Evolutionary conservation across 805 yeast genomes (phyloP).

Genomic region (Saccharomycopsis schoenii): DNA sequence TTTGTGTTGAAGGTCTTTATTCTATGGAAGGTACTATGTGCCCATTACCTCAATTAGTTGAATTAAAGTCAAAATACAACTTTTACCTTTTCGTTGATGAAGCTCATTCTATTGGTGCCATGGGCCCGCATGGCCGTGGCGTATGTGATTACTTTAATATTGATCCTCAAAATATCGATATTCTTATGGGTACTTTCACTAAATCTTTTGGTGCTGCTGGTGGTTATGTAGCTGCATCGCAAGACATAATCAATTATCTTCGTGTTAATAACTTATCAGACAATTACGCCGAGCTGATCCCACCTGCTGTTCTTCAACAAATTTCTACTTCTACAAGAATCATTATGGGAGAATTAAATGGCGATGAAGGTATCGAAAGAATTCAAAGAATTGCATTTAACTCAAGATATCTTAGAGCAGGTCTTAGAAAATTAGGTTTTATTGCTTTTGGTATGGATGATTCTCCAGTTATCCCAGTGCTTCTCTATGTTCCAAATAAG

Average conservation of each 20-base stretch:
- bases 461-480: conserved; percentile 88
- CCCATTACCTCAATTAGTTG: conserved; percentile 66
- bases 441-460: conserved; percentile 93
- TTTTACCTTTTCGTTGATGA: conserved; percentile 90
- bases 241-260: conserved; percentile 60
- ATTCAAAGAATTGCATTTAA: conserved; percentile 91
- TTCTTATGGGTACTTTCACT: conserved; percentile 95
- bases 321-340: conserved; percentile 71
- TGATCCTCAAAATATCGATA: conserved; percentile 65
- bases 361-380: conserved; percentile 90
- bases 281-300: conserved; percentile 71
- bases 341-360: conserved; percentile 71
- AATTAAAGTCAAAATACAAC: conserved; percentile 72
- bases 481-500: conserved; percentile 83
- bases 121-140: conserved; percentile 91
- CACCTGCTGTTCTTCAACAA: conserved; percentile 90
- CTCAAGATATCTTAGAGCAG: conserved; percentile 85
- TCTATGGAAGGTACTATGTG: conserved; percentile 91
- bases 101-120: conserved; percentile 98
- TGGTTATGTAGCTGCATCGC: conserved; percentile 83
- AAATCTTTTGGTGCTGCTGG: conserved; percentile 99
- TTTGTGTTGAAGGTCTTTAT: conserved; percentile 87
- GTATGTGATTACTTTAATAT: conserved; percentile 88
- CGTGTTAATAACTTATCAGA: conserved; percentile 65
- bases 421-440: conserved; percentile 85